phyloP scores from a whole-genome alignment of 306 rosid genomes.

The Arachis hypogaea region DNA sequence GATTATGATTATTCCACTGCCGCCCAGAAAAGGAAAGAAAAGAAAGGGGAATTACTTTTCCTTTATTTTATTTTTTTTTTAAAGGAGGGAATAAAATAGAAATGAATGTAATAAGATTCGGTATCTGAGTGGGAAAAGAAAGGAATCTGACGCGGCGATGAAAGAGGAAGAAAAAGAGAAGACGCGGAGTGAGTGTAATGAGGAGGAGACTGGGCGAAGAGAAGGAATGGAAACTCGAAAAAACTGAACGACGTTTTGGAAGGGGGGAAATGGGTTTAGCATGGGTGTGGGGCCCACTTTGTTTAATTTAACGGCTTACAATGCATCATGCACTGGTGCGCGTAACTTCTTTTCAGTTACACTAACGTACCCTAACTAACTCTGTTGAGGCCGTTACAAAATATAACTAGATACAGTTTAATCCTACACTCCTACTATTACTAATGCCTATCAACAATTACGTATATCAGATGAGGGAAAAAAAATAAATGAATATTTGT shows the following conservation, averaged over 20 bases:
- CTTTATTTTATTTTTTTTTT: background rate
- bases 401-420: no score
- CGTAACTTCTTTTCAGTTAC: no score
- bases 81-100: no score
- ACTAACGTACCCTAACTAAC: no score
- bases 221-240: background rate
- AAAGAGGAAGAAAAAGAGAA: conserved; percentile 17
- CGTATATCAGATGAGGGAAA: no score
- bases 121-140: conserved; percentile 30
- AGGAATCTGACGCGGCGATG: conserved; percentile 40
- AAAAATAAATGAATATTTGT: no score
- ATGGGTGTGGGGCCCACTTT: background rate
- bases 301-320: background rate
- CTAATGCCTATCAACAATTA: no score
- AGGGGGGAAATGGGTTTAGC: background rate
- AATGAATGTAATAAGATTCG: background rate
- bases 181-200: background rate
- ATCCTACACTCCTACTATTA: no score
- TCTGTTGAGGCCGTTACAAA: no score
- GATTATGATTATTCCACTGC: background rate
- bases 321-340: background rate
- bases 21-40: background rate
- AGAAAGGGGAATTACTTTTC: background rate
- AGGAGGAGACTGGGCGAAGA: background rate
- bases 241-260: background rate